Evolutionary conservation across 2,329 filamentous ascomycete species (phyloP), one percentile per base, ranked within the genome.

Genomic region (Calonectria pseudoturangicola): DNA sequence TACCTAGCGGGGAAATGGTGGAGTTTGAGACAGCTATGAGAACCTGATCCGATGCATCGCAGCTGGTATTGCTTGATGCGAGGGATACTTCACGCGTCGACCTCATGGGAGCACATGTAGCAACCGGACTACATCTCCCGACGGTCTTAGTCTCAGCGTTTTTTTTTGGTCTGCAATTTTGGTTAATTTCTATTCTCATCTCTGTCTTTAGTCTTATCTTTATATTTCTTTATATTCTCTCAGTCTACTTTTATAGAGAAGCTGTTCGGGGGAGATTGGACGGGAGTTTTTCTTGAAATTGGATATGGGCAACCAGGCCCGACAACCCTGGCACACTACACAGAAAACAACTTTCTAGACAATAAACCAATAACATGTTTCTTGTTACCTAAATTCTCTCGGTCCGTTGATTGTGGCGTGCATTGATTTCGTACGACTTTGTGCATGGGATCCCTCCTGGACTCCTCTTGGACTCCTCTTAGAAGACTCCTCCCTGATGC

Each of bases 1-100:
- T 28, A 70, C 51, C 41, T 16, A 72, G 28, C 27, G 48, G 47
- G 50, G 50, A 25, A 25, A 27, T 62, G 39, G 56, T 21, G 43
- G 66, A 73, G 41, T 16, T 1, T 27, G 16, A 47, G 25, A 41
- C 54, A n/a, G 16, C 39, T 33, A 43, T 63, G 30, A 15, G 41
- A 68, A 51, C 48, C 39, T 50, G 30, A 47, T 67, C 39, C 51
- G 41, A 60, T 27, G 63, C 70, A 63, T 74, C 56, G 73, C 70
- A 73, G 69, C 66, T 72, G 66, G 56, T 21, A 60, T 73, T 70
- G 70, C 66, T 65, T 45, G 65, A 74, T 64, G 70, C 65, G 56
- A 39, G 51, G 39, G 41, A 50, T 56, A 67, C 64, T 54, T 56
- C 66, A 66, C 70, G 65, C 66, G 68, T 70, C 68, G 66, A 73